These are phyloP conservation scores for Waltergamsia citrina DNA, from an alignment of 2,329 filamentous ascomycete genomes.

Conservation along the genomic window DNA sequence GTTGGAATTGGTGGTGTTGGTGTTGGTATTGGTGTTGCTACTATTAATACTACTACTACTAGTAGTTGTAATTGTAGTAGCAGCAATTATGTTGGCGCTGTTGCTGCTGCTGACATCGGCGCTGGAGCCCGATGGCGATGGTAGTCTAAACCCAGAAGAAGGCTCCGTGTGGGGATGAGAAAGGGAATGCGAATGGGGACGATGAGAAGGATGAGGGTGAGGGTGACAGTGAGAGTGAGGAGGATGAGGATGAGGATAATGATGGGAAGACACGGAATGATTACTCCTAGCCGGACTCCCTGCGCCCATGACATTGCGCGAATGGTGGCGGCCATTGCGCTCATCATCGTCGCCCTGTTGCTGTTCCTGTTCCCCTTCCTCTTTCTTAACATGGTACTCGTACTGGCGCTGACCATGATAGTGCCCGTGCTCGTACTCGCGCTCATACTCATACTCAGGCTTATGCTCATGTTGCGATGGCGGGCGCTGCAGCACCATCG, in stretches of 20 bases:
- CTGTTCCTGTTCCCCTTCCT: slow-evolving; percentile 26
- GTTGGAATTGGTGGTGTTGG: no score
- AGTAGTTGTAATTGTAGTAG: no score
- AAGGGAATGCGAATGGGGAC: not conserved
- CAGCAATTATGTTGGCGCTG: no score
- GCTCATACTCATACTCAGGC: slow-evolving; percentile 25
- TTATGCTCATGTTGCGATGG: slow-evolving; percentile 24
- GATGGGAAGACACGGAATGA: slow-evolving; percentile 14
- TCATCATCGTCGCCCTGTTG: slow-evolving; percentile 16
- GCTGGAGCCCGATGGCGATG: slow-evolving; percentile 8
- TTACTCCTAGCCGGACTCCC: slow-evolving; percentile 13
- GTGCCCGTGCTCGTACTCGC: slow-evolving; percentile 23
- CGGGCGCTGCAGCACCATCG: slow-evolving; percentile 38
- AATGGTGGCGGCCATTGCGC: slow-evolving; percentile 19
- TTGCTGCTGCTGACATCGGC: not conserved
- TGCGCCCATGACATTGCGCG: slow-evolving; percentile 8
- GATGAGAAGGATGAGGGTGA: slow-evolving; percentile 15
- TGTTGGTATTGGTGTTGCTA: no score
- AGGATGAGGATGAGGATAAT: slow-evolving; percentile 20
- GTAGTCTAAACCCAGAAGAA: no score
- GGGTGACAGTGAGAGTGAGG: slow-evolving; percentile 33
- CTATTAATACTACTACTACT: no score
- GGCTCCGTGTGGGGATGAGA: slow-evolving; percentile 10
- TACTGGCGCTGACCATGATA: slow-evolving; percentile 18
- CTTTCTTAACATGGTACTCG: not conserved